Evolutionary conservation across 768 basidiomycete species (phyloP).

Genomic region (Boletus rubropictus): DNA sequence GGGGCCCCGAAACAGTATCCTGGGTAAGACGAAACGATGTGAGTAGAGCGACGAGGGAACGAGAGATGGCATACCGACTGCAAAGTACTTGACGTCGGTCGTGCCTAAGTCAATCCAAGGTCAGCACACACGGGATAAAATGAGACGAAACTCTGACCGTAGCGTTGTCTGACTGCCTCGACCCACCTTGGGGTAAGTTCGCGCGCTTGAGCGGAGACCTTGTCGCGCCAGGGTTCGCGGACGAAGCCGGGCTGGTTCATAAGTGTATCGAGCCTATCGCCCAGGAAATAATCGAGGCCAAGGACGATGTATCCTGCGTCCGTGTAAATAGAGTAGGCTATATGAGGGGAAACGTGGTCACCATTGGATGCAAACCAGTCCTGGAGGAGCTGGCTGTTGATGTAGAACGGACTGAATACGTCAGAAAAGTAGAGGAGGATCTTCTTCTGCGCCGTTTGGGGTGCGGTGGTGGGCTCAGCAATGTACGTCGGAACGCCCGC

Average conservation of each 20-base stretch:
- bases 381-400: slow-evolving; percentile 55
- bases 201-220: slow-evolving; percentile 31
- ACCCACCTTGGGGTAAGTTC: slow-evolving; percentile 47
- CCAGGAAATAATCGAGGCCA: slow-evolving; percentile 60
- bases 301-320: slow-evolving; percentile 50
- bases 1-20: slow-evolving; percentile 59
- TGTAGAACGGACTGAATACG: slow-evolving; percentile 52
- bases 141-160: slow-evolving; percentile 32
- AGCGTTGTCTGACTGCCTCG: slow-evolving; percentile 42
- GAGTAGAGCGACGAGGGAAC: background rate
- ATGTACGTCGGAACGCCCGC: slow-evolving; percentile 48
- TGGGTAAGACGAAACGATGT: slow-evolving; percentile 13
- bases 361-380: slow-evolving; percentile 61
- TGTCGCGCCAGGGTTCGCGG: slow-evolving; percentile 39
- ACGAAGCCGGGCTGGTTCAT: slow-evolving; percentile 35
- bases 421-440: slow-evolving; percentile 57
- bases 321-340: background rate
- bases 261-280: slow-evolving; percentile 45
- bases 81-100: slow-evolving; percentile 36
- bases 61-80: slow-evolving; percentile 34
- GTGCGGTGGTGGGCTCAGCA: slow-evolving; percentile 36
- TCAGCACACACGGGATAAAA: slow-evolving; percentile 9
- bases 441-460: slow-evolving; percentile 27
- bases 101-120: slow-evolving; percentile 5
- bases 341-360: slow-evolving; percentile 15